Percentiles rank a stretch among this genome's conserved stretches.
These are phyloP conservation scores for Flammula alnicola DNA, from an alignment of 1,284 basidiomycete genomes.

Conservation along the genomic window DNA sequence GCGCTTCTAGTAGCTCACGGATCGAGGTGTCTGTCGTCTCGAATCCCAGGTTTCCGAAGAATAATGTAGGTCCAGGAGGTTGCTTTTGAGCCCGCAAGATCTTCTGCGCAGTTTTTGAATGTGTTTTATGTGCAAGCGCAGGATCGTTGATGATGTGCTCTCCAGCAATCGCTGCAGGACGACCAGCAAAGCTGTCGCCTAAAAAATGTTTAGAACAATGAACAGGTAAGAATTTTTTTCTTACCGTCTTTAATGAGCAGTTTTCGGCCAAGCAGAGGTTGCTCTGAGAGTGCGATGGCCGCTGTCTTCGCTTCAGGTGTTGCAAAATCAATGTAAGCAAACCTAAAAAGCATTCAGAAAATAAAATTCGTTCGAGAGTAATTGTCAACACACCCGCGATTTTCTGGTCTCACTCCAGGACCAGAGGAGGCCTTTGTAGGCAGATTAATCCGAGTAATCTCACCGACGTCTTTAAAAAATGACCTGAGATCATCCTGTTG, in stretches of 20 bases:
- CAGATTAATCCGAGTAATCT: constrained; percentile 77
- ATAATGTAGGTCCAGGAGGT: constrained; percentile 81
- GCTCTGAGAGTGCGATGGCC: constrained; percentile 84
- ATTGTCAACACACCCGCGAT: constrained; percentile 60
- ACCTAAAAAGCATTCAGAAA: constrained; percentile 52
- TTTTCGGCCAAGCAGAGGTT: constrained; percentile 82
- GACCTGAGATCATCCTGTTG: constrained; percentile 69
- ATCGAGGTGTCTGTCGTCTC: constrained; percentile 83
- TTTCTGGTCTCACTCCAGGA: constrained; percentile 56
- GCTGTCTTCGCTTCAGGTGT: constrained; percentile 73
- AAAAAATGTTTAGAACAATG: constrained; percentile 25
- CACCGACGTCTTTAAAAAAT: constrained; percentile 77
- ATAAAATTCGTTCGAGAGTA: neutral
- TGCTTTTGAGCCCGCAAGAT: constrained; percentile 85
- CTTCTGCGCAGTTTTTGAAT: constrained; percentile 82
- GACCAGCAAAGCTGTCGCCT: constrained; percentile 78
- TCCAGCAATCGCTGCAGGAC: constrained; percentile 49
- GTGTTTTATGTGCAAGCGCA: constrained; percentile 40
- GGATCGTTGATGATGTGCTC: constrained; percentile 34
- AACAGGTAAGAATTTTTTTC: constrained; percentile 24
- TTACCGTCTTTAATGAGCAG: constrained; percentile 92
- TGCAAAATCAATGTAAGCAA: constrained; percentile 95
- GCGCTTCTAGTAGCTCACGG: constrained; percentile 71
- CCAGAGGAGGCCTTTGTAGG: constrained; percentile 59
- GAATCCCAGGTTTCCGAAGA: constrained; percentile 89